These are phyloP conservation scores for Coriaria nepalensis DNA, from an alignment of 306 rosid species.

Conservation along the genomic window DNA sequence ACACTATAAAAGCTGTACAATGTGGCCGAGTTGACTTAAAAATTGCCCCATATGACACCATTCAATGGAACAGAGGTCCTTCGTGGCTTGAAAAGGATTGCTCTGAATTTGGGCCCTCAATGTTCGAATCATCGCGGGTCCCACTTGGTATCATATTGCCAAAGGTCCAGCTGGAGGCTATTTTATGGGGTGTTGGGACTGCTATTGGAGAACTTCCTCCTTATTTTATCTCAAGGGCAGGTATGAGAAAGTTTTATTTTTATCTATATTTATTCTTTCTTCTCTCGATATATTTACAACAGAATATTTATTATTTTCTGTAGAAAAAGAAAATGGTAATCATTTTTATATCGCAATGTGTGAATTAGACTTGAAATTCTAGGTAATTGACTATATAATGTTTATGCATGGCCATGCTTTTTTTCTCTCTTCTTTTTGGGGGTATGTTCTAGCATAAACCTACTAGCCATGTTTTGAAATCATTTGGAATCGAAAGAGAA, in stretches of 20 bases:
- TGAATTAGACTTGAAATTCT: too few species aligned
- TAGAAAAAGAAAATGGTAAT: too few species aligned
- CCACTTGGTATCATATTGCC: constrained; percentile 80
- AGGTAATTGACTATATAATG: too few species aligned
- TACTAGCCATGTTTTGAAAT: too few species aligned
- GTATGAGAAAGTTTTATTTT: constrained; percentile 23
- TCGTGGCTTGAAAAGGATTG: constrained; percentile 93
- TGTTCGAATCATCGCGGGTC: constrained; percentile 46
- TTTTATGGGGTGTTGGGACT: constrained; percentile 95
- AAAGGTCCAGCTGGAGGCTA: constrained; percentile 84
- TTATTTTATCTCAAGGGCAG: constrained; percentile 96
- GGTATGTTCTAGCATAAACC: too few species aligned
- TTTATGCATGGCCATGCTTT: too few species aligned
- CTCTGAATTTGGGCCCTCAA: constrained; percentile 72
- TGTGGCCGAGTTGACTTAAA: constrained; percentile 96
- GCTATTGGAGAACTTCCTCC: constrained; percentile 99
- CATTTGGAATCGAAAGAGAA: too few species aligned
- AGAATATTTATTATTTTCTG: too few species aligned
- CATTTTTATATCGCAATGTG: too few species aligned
- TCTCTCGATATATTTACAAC: too few species aligned
- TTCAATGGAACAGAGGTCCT: constrained; percentile 72
- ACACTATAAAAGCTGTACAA: constrained; percentile 84
- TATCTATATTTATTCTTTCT: not conserved
- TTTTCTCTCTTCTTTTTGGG: too few species aligned
- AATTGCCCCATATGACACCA: constrained; percentile 86